Base-by-base conservation (phyloP, 2,329 filamentous ascomycete genomes). In the Atkinsonella texensis region DNA sequence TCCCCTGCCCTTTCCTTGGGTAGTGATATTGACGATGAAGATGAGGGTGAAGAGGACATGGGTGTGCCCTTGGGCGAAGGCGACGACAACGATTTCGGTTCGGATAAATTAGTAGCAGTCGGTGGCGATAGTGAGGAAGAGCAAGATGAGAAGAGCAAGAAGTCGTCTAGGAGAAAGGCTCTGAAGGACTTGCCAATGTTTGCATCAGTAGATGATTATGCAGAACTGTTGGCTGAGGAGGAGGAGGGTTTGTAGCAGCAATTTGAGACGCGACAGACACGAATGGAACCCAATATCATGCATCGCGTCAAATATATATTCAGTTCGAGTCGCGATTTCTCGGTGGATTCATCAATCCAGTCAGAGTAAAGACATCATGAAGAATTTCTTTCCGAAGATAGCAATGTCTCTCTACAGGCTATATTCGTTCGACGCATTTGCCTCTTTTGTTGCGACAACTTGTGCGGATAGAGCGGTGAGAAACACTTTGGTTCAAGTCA, bases 161-260 rank as follows among this genome's bases (percentile, higher is more conserved):
- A 56, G 50, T 68, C 67, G 47, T 71, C 80, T 65, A 87, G 86
- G 71, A 84, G 79, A 71, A 89, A 84, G 76, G 88, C 88, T 72
- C 75, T 97, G 67, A 95, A 89, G 77, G 81, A 82, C 57, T 73
- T 98, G 59, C 93, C 93, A 7, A 94, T 83, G 38, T 98, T 98
- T 72, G 93, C 94, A 18, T 94, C 88, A 33, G 85, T 79, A 33
- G 93, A 97, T 51, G 93, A 97, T 65, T 98, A 97, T 68, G 91
- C 89, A 15, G 86, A 85, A 60, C 76, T 95, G 70, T 69, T 95
- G 65, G 87, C 76, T 4, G 78, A 81, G 56, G 87, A 93, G 49
- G 81, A 83, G 55, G 82, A 82, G 17, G 69, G 69, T 52, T 58
- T 64, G 54, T 67, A 63, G 45, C 32, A 63, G 45, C 32, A 17